phyloP scores from a whole-genome alignment of 306 rosid species.

The Heteromeles arbutifolia region DNA sequence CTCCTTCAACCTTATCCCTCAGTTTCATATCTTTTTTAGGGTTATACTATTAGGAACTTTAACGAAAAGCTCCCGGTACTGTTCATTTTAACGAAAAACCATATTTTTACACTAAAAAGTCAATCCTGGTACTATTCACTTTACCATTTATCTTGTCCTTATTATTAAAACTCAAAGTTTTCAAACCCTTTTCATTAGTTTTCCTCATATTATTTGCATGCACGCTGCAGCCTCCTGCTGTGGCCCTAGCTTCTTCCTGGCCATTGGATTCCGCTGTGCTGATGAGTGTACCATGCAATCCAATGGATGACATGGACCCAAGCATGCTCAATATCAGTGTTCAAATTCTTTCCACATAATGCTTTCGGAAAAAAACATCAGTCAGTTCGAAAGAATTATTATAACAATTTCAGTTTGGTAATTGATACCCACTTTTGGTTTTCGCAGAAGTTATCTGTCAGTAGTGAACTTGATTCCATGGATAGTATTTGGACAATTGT shows the following conservation, averaged over 20 bases:
- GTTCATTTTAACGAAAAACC: too few species aligned
- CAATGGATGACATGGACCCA: not conserved
- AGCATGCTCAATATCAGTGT: not conserved
- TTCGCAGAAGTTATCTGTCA: not conserved
- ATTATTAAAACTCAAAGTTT: too few species aligned
- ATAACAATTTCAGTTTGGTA: not conserved
- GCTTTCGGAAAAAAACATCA: not conserved
- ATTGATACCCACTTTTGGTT: not conserved
- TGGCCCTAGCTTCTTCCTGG: not conserved
- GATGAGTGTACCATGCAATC: not conserved
- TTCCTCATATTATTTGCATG: not conserved
- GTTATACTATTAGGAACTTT: too few species aligned
- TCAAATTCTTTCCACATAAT: too few species aligned
- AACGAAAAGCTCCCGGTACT: too few species aligned
- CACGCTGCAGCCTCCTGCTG: not conserved
- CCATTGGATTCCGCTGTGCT: not conserved
- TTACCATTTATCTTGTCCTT: too few species aligned
- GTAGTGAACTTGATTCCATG: not conserved
- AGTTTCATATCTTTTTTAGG: not conserved
- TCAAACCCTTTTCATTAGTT: too few species aligned
- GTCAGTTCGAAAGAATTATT: not conserved
- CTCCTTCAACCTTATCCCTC: conserved; percentile 27
- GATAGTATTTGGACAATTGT: not conserved
- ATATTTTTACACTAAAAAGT: too few species aligned
- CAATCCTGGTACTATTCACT: too few species aligned